Base-by-base conservation (phyloP, 2,329 filamentous ascomycete species). In the Aspergillus novoparasiticus region DNA sequence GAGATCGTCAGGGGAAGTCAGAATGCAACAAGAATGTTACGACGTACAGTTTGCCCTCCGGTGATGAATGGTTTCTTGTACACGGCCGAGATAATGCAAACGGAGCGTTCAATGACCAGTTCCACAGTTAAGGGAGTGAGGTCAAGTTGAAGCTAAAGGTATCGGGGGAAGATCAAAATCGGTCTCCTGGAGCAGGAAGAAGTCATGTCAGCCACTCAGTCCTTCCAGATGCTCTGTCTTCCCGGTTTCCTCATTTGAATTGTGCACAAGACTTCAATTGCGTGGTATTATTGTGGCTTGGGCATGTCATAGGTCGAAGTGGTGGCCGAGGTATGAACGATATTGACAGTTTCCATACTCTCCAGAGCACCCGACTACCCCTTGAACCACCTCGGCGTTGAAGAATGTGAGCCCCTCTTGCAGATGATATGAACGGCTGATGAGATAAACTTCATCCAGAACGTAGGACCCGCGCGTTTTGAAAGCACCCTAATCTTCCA, bases 1-100 rank as follows among this genome's bases (percentile, higher is more conserved):
- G 71, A 70, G 69, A 77, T 72, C 69, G 74, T 77, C 75, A 77
- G 75, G 74, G 75, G 54, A 65, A 62, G 64, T 70, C 68, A 71
- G 70, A 67, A 67, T 69, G 71, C 60, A 71, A 71, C 59, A 67
- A 69, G 71, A 74, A 72, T 71, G 65, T 63, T 57, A 64, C 60
- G 68, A 79, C 77, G 66, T 74, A 78, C 75, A 74, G 67, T 72
- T 73, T 69, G 71, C 68, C 67, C 69, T 68, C 67, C 69, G 72
- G 72, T 64, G 69, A 64, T 32, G 34, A 41, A 43, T 48, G 58
- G 68, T 67, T 68, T 67, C 62, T 64, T 70, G 70, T 71, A 70
- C 59, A 71, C 68, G 68, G 71, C 59, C 59, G 63, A 65, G 48
- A 66, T 68, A 65, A 61, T 64, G 67, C 67, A 62, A 59, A 66